These are phyloP conservation scores for Nyctanthes arbortristis DNA, from an alignment of 257 asterid species.

Conservation along the genomic window DNA sequence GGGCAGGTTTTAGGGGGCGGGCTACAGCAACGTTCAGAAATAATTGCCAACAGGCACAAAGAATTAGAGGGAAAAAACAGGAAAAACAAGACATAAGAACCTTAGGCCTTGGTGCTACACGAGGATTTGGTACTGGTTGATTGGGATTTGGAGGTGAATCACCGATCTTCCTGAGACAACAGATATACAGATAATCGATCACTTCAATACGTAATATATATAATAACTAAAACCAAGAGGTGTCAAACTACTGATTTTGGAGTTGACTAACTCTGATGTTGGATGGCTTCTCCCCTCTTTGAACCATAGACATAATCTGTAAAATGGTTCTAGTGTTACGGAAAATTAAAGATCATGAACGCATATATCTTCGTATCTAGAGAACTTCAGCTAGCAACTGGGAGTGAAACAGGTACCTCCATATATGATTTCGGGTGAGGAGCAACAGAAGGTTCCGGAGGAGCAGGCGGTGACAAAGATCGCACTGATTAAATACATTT, in stretches of 20 bases:
- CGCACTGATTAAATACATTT: conserved; percentile 51
- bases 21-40: background rate
- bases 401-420: conserved; percentile 60
- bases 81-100: conserved; percentile 38
- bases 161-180: conserved; percentile 70
- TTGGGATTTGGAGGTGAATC: conserved; percentile 95
- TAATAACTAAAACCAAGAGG: background rate
- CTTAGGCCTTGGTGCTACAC: conserved; percentile 72
- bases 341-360: background rate
- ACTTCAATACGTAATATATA: no score
- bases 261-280: conserved; percentile 73
- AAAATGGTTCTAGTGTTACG: conserved; percentile 4
- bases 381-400: background rate
- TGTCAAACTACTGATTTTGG: conserved; percentile 15
- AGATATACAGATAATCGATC: no score
- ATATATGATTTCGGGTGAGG: conserved; percentile 83
- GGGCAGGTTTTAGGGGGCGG: no score
- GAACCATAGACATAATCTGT: conserved; percentile 93
- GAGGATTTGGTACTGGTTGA: conserved; percentile 79
- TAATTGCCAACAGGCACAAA: background rate
- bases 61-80: conserved; percentile 10
- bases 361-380: background rate
- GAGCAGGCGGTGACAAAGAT: conserved; percentile 66
- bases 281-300: conserved; percentile 92
- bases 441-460: conserved; percentile 67